Evolutionary conservation across 2,329 filamentous ascomycete genomes (phyloP).

Genomic region (Colletotrichum somersetense): DNA sequence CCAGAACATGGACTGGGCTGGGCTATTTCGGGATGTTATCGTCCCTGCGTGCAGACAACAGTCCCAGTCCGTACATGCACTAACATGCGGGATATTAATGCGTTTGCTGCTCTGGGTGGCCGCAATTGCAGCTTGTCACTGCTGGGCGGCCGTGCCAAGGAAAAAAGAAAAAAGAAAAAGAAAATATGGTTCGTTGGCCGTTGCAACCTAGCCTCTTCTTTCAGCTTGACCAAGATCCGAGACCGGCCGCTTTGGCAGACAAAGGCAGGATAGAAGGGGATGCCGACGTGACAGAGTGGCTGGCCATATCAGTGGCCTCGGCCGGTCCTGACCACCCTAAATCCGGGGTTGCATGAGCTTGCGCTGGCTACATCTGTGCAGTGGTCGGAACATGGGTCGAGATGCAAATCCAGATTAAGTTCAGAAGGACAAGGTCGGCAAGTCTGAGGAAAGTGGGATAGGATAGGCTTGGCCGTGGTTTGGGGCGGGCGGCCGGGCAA

Average conservation of each 20-base stretch:
- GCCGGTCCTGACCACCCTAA: slow-evolving; percentile 1
- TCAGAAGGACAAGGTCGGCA: slow-evolving; percentile 33
- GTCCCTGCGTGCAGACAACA: slow-evolving; percentile 15
- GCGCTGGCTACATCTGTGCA: slow-evolving; percentile 34
- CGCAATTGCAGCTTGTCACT: slow-evolving; percentile 16
- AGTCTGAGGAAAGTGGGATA: slow-evolving; percentile 32
- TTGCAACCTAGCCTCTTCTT: slow-evolving; percentile 21
- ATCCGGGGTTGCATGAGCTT: slow-evolving; percentile 25
- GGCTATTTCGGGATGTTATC: slow-evolving; percentile 14
- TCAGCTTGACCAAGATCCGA: neutral
- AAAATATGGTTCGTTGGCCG: neutral
- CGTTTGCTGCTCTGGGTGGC: neutral
- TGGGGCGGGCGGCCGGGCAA: slow-evolving; percentile 17
- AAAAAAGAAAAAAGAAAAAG: too few relatives aligned
- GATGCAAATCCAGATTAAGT: slow-evolving; percentile 38
- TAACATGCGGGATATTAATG: slow-evolving; percentile 9
- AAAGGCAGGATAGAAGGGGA: neutral
- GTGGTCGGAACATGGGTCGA: slow-evolving; percentile 33
- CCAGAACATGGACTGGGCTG: neutral
- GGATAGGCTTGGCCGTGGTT: slow-evolving; percentile 20
- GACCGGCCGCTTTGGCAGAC: neutral
- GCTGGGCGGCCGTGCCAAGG: slow-evolving; percentile 6
- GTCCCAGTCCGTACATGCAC: slow-evolving; percentile 23
- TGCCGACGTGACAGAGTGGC: neutral
- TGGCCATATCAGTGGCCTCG: neutral